A percentile compares a stretch with the other conserved stretches of the same genome.
These are phyloP conservation scores for Plasmodium gaboni DNA, from an alignment of 169 alveolate species.

Conservation along the genomic window DNA sequence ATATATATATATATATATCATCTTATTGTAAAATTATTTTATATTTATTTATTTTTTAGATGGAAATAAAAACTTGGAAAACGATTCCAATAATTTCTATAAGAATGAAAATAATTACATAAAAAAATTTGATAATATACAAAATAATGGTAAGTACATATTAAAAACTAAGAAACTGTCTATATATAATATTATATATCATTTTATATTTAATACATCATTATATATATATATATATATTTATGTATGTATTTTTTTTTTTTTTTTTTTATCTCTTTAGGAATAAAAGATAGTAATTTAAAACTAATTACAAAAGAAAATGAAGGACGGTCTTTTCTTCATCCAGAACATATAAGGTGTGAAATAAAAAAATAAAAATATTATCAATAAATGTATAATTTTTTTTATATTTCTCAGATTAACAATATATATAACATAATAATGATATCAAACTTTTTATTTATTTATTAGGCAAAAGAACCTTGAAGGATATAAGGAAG, in stretches of 20 bases:
- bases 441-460: not conserved
- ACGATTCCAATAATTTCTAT: constrained; percentile 9
- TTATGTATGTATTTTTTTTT: too few species aligned
- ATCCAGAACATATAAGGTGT: constrained; percentile 60
- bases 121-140: constrained; percentile 43
- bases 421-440: not conserved
- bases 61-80: not conserved
- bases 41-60: not conserved
- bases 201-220: not conserved
- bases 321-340: constrained; percentile 5
- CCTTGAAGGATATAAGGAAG: constrained; percentile 2
- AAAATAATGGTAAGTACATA: constrained; percentile 36
- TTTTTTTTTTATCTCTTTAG: constrained; percentile 9
- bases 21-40: not conserved
- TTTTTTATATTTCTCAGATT: not conserved
- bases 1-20: constrained; percentile 5
- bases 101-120: constrained; percentile 24
- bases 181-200: not conserved
- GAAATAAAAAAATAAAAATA: not conserved
- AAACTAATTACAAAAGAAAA: constrained; percentile 12
- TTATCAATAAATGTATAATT: not conserved
- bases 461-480: constrained; percentile 38
- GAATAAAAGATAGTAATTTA: constrained; percentile 14
- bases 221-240: not conserved
- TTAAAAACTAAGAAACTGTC: too few species aligned